Evolutionary conservation across 345 rosid species (phyloP), one percentile per base, ranked within the genome.

Genomic region (Brassica nigra): DNA sequence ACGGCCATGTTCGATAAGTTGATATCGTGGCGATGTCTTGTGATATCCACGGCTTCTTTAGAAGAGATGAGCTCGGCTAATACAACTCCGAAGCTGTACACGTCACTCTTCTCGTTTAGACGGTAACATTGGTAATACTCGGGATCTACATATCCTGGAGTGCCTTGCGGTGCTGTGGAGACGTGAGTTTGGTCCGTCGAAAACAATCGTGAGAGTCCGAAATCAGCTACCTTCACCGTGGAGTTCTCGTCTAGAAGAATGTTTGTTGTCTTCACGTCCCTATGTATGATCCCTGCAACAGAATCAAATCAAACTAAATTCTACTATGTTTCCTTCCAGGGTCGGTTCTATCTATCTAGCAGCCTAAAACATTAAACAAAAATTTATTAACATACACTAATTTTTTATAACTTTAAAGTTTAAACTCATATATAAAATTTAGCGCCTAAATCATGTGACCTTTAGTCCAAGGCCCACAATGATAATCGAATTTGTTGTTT

Each of bases 161-260:
- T 94, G 57, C 98, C 98, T 76, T 94, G 98, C 1, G 98, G 98
- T 61, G 90, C 95, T 0, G 98, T 94, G 3, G 98, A 94, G 2
- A 94, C 89, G 58, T 94, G 98, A 2, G 92, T 94, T 55, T 84
- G 93, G 81, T 91, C 87, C 6, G 1, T 84, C 0, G 97, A 97
- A 74, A 91, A 92, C 75, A 92, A 70, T 28, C 98, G 68, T 0
- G 98, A 94, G n/a, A 94, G 81, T 6, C 98, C 98, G 37, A 94
- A 94, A 86, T 94, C 98, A 3, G 98, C 98, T 9, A 94, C 98
- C 79, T 94, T 94, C 14, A 94, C 98, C 1, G 34, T 80, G 78
- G 83, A 83, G 29, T 82, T 66, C 29, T 71, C 82, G 80, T 87
- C 97, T 0, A 94, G 84, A 34, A 94, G 97, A 57, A 94, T 94